A percentile compares a stretch with the other conserved stretches of the same genome.
Evolutionary conservation across 768 basidiomycete genomes (phyloP).

Genomic region (Tulasnella sp.): DNA sequence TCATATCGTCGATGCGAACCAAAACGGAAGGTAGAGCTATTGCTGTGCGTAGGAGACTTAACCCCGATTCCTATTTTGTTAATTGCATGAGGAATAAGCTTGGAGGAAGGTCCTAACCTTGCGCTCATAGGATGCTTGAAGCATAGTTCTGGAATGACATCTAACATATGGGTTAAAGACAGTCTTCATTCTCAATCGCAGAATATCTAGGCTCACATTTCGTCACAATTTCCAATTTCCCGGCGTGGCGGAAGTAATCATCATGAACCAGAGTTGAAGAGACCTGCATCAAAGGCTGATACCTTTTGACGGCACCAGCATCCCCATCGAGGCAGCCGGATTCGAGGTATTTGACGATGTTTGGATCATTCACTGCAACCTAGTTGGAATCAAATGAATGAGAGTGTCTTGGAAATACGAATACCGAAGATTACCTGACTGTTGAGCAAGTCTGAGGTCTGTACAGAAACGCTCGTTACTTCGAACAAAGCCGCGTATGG

Average conservation of each 20-base stretch:
- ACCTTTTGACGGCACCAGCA: constrained; percentile 51
- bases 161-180: constrained; percentile 29
- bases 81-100: neutral
- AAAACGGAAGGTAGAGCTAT: constrained; percentile 66
- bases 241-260: constrained; percentile 38
- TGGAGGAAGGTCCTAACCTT: neutral
- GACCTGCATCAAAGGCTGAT: constrained; percentile 68
- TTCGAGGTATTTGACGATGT: constrained; percentile 57
- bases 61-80: neutral
- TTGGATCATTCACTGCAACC: constrained; percentile 53
- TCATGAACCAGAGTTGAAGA: constrained; percentile 38
- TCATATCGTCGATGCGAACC: constrained; percentile 57
- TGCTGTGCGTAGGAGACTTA: constrained; percentile 46
- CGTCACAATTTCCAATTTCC: no score
- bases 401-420: no score
- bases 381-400: constrained; percentile 23
- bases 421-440: no score
- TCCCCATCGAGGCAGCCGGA: constrained; percentile 40
- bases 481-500: constrained; percentile 67
- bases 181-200: no score
- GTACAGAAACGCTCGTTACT: constrained; percentile 41
- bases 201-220: no score
- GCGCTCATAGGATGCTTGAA: constrained; percentile 21
- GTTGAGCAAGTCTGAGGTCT: no score
- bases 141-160: constrained; percentile 77